A percentile compares a stretch with the other conserved stretches of the same genome.
These are phyloP conservation scores for Trametes hirsuta DNA, from an alignment of 1,284 basidiomycete species.

Conservation along the genomic window DNA sequence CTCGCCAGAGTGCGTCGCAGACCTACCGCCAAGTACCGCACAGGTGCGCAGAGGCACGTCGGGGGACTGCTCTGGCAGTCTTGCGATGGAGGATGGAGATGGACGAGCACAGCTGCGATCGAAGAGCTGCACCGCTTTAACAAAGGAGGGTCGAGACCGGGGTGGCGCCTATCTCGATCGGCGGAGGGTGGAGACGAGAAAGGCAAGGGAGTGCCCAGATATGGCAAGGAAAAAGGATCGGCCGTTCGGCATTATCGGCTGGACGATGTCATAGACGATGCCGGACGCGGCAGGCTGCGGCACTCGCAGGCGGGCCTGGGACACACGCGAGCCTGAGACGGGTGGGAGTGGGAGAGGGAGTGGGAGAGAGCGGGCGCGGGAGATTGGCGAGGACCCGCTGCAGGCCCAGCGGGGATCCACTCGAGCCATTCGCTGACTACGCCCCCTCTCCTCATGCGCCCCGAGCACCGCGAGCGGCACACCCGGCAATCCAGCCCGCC, in stretches of 20 bases:
- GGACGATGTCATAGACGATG: neutral
- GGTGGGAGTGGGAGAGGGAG: no score
- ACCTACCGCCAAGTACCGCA: no score
- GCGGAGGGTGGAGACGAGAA: neutral
- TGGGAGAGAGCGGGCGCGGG: neutral
- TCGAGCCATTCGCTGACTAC: slow-evolving; percentile 13
- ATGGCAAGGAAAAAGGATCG: neutral
- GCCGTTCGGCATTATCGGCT: slow-evolving; percentile 2
- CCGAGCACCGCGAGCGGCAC: neutral
- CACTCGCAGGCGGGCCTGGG: neutral
- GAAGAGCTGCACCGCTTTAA: neutral
- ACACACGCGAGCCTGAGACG: no score
- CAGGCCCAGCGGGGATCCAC: neutral
- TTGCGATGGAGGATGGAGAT: no score
- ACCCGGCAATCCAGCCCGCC: slow-evolving; percentile 4
- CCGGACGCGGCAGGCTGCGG: neutral
- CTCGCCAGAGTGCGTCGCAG: no score
- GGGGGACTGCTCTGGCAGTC: neutral
- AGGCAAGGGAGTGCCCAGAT: neutral
- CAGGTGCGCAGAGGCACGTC: neutral
- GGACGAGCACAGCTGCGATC: neutral
- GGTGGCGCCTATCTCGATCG: neutral
- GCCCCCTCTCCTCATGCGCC: neutral
- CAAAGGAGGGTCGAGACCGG: neutral
- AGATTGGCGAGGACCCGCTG: no score